A percentile compares a stretch with the other conserved stretches of the same genome.
These are phyloP conservation scores for Aegle marmelos DNA, from an alignment of 345 rosid genomes.

Conservation along the genomic window DNA sequence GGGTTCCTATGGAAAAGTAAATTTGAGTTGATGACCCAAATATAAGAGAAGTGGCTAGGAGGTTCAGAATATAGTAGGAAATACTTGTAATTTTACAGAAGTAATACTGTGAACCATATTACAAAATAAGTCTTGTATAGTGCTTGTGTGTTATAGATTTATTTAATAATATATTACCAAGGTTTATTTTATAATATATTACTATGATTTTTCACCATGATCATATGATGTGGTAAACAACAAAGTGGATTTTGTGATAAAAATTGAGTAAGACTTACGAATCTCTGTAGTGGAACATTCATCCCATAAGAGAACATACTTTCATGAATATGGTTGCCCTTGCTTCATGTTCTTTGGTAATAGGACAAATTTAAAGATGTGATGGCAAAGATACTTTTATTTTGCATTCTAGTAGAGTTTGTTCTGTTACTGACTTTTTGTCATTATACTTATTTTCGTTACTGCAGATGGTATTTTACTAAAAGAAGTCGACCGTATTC, in stretches of 20 bases:
- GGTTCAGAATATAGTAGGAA: not conserved
- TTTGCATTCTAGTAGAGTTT: too few relatives aligned
- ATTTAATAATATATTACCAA: not conserved
- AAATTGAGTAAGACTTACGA: too few relatives aligned
- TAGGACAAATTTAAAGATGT: not conserved
- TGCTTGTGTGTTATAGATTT: not conserved
- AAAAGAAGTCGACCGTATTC: constrained; percentile 80
- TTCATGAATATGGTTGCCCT: not conserved
- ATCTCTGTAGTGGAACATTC: not conserved
- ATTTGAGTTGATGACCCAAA: not conserved
- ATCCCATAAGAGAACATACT: not conserved
- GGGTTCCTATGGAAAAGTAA: not conserved
- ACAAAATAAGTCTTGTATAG: not conserved
- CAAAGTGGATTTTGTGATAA: not conserved
- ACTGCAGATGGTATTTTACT: constrained; percentile 82
- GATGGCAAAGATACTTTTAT: not conserved
- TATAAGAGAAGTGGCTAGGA: not conserved
- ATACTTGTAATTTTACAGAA: too few relatives aligned
- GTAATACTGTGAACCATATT: not conserved
- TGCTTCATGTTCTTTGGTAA: not conserved
- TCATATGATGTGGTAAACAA: not conserved
- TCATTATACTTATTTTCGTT: constrained; percentile 5
- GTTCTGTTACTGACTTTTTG: not conserved
- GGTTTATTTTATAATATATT: not conserved
- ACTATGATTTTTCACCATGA: not conserved